Evolutionary conservation across 1,284 basidiomycete species (phyloP).

Genomic region (Pseudozyma hubeiensis): DNA sequence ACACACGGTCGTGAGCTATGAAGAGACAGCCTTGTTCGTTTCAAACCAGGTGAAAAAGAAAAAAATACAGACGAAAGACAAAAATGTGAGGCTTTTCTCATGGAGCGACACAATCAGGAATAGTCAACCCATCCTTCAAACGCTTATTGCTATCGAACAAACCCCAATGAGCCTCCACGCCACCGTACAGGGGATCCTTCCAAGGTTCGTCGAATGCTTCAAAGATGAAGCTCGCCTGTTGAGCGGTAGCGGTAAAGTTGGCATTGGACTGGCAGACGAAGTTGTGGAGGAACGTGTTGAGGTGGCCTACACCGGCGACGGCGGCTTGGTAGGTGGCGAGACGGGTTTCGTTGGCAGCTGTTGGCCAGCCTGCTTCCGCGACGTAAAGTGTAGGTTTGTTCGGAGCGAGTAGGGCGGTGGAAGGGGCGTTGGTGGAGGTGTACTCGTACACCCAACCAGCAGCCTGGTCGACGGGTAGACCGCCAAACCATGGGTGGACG

Average conservation of each 20-base stretch:
- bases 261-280: constrained; percentile 88
- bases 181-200: constrained; percentile 82
- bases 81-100: constrained; percentile 8
- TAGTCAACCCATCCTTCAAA: constrained; percentile 67
- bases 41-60: background rate
- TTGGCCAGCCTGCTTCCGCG: constrained; percentile 94
- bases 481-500: constrained; percentile 81
- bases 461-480: constrained; percentile 77
- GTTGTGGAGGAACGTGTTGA: constrained; percentile 77
- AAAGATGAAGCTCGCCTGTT: constrained; percentile 65
- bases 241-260: constrained; percentile 78
- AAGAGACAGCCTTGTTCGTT: too few relatives aligned
- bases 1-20: too few relatives aligned
- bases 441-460: constrained; percentile 77
- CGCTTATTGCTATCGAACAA: constrained; percentile 43
- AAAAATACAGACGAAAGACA: background rate
- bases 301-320: constrained; percentile 42
- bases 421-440: constrained; percentile 75
- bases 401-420: constrained; percentile 66
- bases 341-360: constrained; percentile 71
- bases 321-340: constrained; percentile 41
- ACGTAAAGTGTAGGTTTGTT: constrained; percentile 80
- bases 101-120: constrained; percentile 70
- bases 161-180: constrained; percentile 77
- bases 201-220: constrained; percentile 86